Conservation (phyloP, 2,329 filamentous ascomycete species). For the Penicillium fuscoglaucum region DNA sequence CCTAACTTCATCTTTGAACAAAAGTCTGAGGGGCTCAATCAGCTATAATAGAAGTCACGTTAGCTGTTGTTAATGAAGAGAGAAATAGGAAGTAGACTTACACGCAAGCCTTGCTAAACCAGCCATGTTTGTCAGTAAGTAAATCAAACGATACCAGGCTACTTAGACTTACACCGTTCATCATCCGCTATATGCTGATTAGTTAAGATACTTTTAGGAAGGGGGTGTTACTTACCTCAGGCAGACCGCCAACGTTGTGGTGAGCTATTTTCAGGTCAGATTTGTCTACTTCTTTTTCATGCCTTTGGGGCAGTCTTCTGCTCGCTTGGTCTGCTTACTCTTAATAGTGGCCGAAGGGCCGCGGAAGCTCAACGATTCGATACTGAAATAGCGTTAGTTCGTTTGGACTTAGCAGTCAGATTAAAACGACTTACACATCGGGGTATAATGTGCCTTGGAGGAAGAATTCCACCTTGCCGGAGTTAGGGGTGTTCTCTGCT, state of each 20-base stretch:
- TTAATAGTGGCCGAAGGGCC: constrained; percentile 71
- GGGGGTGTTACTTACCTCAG: background rate
- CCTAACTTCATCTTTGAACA: constrained; percentile 84
- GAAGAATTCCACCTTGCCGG: constrained; percentile 75
- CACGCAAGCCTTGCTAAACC: constrained; percentile 1
- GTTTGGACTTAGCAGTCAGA: background rate
- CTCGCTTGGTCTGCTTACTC: constrained; percentile 58
- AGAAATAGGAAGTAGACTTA: background rate
- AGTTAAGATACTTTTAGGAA: background rate
- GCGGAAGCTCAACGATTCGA: constrained; percentile 71
- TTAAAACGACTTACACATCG: constrained; percentile 50
- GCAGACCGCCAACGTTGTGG: background rate
- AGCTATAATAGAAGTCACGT: constrained; percentile 27
- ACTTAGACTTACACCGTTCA: background rate
- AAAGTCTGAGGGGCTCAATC: constrained; percentile 74
- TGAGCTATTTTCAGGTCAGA: background rate
- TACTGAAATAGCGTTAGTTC: constrained; percentile 33
- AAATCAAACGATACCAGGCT: background rate
- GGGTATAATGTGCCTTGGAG: constrained; percentile 84
- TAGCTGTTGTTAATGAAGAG: background rate
- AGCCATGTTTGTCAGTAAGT: background rate
- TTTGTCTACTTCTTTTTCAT: background rate
- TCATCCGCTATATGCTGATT: background rate
- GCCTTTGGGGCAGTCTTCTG: background rate
- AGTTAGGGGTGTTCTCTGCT: constrained; percentile 20